Evolutionary conservation across 2,329 filamentous ascomycete genomes (phyloP).

Genomic region (Colletotrichum chlorophyti): DNA sequence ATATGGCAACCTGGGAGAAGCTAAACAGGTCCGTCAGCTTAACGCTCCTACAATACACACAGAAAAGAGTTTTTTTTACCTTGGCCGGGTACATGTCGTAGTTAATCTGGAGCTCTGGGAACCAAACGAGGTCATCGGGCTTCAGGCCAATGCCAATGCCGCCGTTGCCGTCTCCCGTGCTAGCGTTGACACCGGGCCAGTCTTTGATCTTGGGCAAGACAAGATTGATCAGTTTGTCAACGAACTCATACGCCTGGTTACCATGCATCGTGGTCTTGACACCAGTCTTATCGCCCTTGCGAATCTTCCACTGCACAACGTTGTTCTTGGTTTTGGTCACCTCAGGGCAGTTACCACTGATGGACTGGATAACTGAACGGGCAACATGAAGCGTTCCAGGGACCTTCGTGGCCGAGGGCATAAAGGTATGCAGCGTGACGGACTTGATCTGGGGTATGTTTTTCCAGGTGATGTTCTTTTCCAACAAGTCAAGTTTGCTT

Average conservation of each 20-base stretch:
- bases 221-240: conserved; percentile 88
- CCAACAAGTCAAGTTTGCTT: conserved; percentile 73
- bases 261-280: conserved; percentile 80
- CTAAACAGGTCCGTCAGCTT: conserved; percentile 41
- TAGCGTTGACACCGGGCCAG: conserved; percentile 73
- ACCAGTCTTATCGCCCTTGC: conserved; percentile 73
- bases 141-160: conserved; percentile 86
- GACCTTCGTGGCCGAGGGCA: conserved; percentile 74
- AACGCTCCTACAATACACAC: conserved; percentile 57
- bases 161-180: conserved; percentile 83
- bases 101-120: conserved; percentile 94
- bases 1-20: conserved; percentile 89
- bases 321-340: conserved; percentile 74
- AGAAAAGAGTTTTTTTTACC: conserved; percentile 24
- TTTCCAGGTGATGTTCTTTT: conserved; percentile 77
- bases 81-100: conserved; percentile 75
- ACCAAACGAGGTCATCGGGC: conserved; percentile 77
- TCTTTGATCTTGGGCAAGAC: conserved; percentile 97
- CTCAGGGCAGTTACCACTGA: conserved; percentile 77
- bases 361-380: conserved; percentile 83
- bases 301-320: conserved; percentile 78
- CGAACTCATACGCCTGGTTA: conserved; percentile 85
- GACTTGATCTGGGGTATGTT: conserved; percentile 85
- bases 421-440: conserved; percentile 79
- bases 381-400: conserved; percentile 81